A percentile compares a stretch with the other conserved stretches of the same genome.
Conservation (phyloP, 2,329 filamentous ascomycete species). For the Beauveria australis region DNA sequence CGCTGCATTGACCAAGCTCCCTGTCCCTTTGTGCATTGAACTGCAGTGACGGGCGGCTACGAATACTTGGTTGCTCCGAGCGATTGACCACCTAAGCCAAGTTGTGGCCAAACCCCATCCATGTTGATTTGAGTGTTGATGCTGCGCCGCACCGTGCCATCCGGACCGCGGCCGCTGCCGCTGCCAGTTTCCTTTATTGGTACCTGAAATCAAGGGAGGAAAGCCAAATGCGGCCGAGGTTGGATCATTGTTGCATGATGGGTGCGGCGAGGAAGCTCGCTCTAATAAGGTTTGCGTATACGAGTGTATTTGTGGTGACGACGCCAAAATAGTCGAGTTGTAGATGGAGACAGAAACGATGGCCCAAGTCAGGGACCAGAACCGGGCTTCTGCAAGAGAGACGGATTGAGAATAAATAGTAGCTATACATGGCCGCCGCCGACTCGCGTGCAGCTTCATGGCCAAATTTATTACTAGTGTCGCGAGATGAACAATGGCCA, state of each 20-base stretch:
- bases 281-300: no score
- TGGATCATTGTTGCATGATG: background rate
- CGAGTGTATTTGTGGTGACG: no score
- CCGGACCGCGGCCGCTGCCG: background rate
- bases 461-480: no score
- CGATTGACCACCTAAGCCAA: background rate
- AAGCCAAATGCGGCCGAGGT: background rate
- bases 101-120: no score
- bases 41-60: background rate
- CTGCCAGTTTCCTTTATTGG: background rate
- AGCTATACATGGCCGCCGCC: no score
- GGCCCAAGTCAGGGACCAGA: background rate
- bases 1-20: background rate
- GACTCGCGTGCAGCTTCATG: no score
- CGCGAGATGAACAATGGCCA: background rate
- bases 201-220: background rate
- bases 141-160: background rate
- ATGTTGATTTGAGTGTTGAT: background rate
- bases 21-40: background rate
- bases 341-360: background rate
- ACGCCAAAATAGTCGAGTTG: no score
- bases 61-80: background rate
- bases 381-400: background rate
- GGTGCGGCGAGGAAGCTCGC: background rate
- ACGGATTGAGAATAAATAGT: no score